phyloP scores from a whole-genome alignment of 2,329 filamentous ascomycete genomes.

The Monilinia polystroma region DNA sequence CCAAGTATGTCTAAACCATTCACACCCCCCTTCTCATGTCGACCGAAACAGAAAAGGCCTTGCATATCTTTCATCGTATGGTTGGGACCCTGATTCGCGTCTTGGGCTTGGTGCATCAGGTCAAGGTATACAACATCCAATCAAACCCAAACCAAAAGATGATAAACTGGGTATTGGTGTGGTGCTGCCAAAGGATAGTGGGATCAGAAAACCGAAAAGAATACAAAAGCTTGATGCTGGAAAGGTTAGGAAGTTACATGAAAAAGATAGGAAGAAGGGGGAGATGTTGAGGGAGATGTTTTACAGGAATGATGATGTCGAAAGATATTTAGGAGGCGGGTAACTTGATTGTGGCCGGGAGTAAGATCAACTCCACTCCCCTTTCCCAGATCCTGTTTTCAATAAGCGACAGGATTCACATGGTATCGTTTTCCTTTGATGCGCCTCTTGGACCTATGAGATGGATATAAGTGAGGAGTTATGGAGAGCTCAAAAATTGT shows the following conservation, averaged over 20 bases:
- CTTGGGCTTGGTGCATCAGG: conserved; percentile 68
- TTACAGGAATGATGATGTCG: conserved; percentile 71
- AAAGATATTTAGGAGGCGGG: conserved; percentile 55
- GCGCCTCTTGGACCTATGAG: no score
- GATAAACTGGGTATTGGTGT: conserved; percentile 73
- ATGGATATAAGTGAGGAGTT: not conserved
- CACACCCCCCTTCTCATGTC: conserved; percentile 69
- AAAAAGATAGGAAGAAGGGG: conserved; percentile 60
- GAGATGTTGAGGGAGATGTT: conserved; percentile 69
- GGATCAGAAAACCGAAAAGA: conserved; percentile 45
- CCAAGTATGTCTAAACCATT: conserved; percentile 67
- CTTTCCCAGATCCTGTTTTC: not conserved
- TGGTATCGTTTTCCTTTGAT: not conserved
- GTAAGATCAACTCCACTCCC: not conserved
- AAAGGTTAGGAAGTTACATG: conserved; percentile 60
- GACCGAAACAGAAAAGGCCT: conserved; percentile 71
- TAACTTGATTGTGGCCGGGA: not conserved
- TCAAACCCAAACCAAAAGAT: conserved; percentile 68
- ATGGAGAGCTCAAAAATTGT: not conserved
- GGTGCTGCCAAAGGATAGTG: conserved; percentile 42
- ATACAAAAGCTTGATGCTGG: conserved; percentile 64
- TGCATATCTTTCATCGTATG: conserved; percentile 62
- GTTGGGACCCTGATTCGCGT: conserved; percentile 73
- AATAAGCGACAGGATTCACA: not conserved
- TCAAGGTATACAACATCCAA: conserved; percentile 69